A percentile compares a stretch with the other conserved stretches of the same genome.
phyloP scores from a whole-genome alignment of 2,329 filamentous ascomycete genomes.

The Nothophoma quercina region DNA sequence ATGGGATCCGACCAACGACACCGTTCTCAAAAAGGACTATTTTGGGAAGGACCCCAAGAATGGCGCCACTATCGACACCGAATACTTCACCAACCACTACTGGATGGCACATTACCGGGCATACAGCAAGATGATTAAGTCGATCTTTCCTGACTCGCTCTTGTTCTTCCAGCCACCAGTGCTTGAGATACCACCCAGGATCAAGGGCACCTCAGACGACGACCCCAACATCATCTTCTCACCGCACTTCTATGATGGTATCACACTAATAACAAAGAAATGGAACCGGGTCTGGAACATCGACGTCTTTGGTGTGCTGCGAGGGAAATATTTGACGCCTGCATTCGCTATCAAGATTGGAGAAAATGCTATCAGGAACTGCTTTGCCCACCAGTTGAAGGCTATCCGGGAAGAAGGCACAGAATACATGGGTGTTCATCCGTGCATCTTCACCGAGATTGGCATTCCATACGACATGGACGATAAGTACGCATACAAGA shows the following conservation, averaged over 20 bases:
- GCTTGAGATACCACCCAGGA: conserved; percentile 85
- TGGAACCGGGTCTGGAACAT: conserved; percentile 99
- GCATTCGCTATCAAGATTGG: conserved; percentile 93
- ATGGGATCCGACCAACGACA: conserved; percentile 84
- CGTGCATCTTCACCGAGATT: conserved; percentile 91
- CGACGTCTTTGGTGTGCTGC: conserved; percentile 89
- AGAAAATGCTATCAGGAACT: conserved; percentile 93
- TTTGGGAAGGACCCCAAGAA: conserved; percentile 81
- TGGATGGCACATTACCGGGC: conserved; percentile 86
- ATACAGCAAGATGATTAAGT: conserved; percentile 77
- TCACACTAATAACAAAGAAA: conserved; percentile 96
- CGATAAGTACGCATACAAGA: conserved; percentile 92
- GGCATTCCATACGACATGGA: conserved; percentile 99
- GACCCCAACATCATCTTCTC: conserved; percentile 91
- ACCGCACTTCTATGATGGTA: conserved; percentile 95
- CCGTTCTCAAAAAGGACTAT: conserved; percentile 82
- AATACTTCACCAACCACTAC: conserved; percentile 88
- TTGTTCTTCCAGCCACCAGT: conserved; percentile 92
- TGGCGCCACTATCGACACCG: conserved; percentile 77
- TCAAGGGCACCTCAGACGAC: conserved; percentile 88
- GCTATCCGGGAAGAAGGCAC: conserved; percentile 84
- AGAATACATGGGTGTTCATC: conserved; percentile 88
- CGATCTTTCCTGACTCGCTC: conserved; percentile 79
- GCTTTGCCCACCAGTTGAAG: conserved; percentile 84
- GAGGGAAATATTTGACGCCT: conserved; percentile 86